These are phyloP conservation scores for Cucumis sativus DNA, from an alignment of 306 rosid species.

Conservation along the genomic window DNA sequence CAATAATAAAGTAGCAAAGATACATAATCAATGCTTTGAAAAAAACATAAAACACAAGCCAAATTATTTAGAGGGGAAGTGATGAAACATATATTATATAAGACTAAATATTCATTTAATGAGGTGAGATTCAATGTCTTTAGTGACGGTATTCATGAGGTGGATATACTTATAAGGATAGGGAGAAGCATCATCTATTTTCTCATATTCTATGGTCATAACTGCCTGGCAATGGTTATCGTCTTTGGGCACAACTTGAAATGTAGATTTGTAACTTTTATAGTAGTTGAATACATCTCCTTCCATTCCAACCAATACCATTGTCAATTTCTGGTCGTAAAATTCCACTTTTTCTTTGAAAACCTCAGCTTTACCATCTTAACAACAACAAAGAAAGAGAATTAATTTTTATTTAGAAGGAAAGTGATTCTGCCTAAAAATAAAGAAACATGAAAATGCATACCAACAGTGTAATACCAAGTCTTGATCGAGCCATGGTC, in stretches of 20 bases:
- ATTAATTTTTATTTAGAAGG: no score
- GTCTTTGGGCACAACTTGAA: background rate
- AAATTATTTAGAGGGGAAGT: no score
- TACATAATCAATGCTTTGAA: no score
- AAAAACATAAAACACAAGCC: no score
- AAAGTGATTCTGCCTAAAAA: no score
- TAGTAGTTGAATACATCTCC: background rate
- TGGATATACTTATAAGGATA: background rate
- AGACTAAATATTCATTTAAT: no score
- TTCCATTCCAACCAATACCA: background rate
- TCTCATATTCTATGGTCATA: background rate
- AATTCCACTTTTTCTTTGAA: background rate
- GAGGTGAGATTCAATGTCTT: background rate
- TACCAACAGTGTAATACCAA: constrained; percentile 22
- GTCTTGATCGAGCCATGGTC: constrained; percentile 16
- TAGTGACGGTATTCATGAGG: background rate
- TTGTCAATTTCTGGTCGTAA: background rate
- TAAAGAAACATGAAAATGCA: no score
- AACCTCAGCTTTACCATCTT: background rate
- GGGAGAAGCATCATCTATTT: background rate
- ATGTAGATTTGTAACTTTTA: no score
- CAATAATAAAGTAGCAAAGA: no score
- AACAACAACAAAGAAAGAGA: no score
- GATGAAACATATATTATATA: no score
- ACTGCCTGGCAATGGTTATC: background rate